Base-by-base conservation (phyloP, 306 rosid species). In the Cyamopsis tetragonoloba region DNA sequence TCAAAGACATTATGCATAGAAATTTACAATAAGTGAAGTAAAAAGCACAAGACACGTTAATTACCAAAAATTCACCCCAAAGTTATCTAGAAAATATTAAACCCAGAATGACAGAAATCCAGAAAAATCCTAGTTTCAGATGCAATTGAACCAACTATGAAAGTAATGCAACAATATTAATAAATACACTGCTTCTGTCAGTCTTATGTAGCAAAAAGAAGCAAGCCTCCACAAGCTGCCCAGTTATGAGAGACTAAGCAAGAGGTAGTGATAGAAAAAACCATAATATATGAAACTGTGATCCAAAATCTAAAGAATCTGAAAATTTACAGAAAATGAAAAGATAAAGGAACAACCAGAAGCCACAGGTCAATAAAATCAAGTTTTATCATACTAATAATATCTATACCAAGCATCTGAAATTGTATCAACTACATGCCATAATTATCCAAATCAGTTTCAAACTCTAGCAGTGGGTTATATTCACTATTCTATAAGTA, bases 41-140 rank as follows among this genome's bases (percentile, higher is more conserved):
- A 32, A 26, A 27, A 15, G n/a, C n/a, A n/a, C n/a, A n/a, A 47
- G 35, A 17, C 6, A n/a, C 15, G 57, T 19, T 18, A 27, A 37
- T 38, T 51, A 58, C 34, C 28, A 24, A 28, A 64, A 65, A 42
- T 12, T 19, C 63, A 58, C 10, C 53, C 68, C 10, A 22, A 50
- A 65, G 38, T 41, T 48, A 32, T 13, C 66, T 17, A 11, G 56
- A 75, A 59, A 73, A 64, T 49, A 58, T 50, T 70, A 42, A 23
- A 47, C 37, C n/a, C n/a, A n/a, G n/a, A n/a, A n/a, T n/a, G n/a
- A 39, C 2, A 38, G 14, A 53, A 39, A 35, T 37, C 26, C 35
- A 18, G 57, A 63, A 3, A 66, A 34, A 22, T 70, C 48, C 11
- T 64, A 75, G 48, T 51, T 57, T 71, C 66, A 41, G 32, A 48